Base-by-base conservation (phyloP, 805 yeast genomes). In the Saturnispora ahearnii region DNA sequence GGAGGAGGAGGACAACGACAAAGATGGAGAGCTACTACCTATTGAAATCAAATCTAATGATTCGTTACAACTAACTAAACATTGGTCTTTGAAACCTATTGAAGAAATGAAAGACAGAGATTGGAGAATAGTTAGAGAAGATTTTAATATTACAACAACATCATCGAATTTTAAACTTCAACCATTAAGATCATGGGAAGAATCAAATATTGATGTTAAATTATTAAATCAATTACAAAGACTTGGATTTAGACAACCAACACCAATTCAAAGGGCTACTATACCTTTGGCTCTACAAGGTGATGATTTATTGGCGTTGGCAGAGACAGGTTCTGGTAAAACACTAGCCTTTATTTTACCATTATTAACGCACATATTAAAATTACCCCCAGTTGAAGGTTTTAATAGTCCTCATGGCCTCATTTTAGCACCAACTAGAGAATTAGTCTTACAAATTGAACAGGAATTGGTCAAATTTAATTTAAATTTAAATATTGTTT, bases 261-360 rank as follows among this genome's bases (percentile, higher is more conserved):
- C 97, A 0, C 93, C 98, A 0, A 84, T 93, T 51, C 99, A 91
- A 63, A 69, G 96, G 54, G 93, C 95, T 0, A 76, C 96, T 0
- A 79, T 91, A 4, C 96, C 97, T 0, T 68, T 82, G 26, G 82
- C 84, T 0, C 58, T 82, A 22, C 62, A 69, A 0, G 69, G 74
- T 3, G 66, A 78, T 24, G 96, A 91, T 62, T 71, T 87, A 2
- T 73, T 90, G 21, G 98, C 96, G 12, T 77, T 90, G n/a, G 97
- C 98, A 0, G 89, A 89, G 57, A 91, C 99, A 0, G 99, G 99
- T 11, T 86, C 96, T 1, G 99, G 99, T 58, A 91, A 93, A 62
- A 91, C 99, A 0, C 70, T 90, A 11, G 84, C 95, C 2, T 91
- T 82, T 64, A 62, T 86, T 10, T 64, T 91, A 2, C 98, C 99